Percentiles rank a stretch among this genome's conserved stretches.
Conservation (phyloP, 805 yeast genomes). For the Hyphopichia homilentoma region DNA sequence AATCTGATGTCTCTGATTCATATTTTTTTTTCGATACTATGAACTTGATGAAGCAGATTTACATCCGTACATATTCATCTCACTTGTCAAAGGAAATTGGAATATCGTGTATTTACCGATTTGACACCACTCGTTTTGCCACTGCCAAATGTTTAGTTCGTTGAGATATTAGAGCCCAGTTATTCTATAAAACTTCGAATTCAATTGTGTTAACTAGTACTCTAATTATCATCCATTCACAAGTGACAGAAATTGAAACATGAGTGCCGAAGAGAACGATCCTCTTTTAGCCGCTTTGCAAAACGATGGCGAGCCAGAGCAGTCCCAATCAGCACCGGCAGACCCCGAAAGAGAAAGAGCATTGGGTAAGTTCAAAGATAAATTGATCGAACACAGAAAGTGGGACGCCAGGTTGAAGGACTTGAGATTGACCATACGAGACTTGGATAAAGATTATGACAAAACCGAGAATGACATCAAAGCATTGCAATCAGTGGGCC, state of each 20-base stretch:
- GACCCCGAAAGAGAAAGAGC: conserved; percentile 79
- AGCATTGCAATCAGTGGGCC: conserved; percentile 96
- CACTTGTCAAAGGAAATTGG: no score
- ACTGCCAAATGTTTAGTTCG: no score
- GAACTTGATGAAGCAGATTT: no score
- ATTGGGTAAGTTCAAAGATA: conserved; percentile 72
- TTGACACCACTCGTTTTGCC: no score
- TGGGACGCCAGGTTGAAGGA: conserved; percentile 91
- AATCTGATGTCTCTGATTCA: no score
- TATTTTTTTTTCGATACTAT: conserved; percentile 1
- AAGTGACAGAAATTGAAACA: no score
- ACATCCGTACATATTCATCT: no score
- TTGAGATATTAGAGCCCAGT: no score
- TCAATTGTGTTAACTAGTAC: no score
- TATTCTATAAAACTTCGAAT: no score
- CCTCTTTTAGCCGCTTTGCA: conserved; percentile 72
- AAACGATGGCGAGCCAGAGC: conserved; percentile 37
- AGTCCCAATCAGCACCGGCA: conserved; percentile 14
- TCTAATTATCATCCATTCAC: no score
- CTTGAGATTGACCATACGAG: conserved; percentile 77
- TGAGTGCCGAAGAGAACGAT: conserved; percentile 62
- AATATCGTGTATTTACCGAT: no score
- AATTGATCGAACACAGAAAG: conserved; percentile 86
- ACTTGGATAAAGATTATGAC: conserved; percentile 75
- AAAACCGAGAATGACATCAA: conserved; percentile 96